Evolutionary conservation across 2,329 filamentous ascomycete genomes (phyloP).

Genomic region (Colletotrichum karsti): DNA sequence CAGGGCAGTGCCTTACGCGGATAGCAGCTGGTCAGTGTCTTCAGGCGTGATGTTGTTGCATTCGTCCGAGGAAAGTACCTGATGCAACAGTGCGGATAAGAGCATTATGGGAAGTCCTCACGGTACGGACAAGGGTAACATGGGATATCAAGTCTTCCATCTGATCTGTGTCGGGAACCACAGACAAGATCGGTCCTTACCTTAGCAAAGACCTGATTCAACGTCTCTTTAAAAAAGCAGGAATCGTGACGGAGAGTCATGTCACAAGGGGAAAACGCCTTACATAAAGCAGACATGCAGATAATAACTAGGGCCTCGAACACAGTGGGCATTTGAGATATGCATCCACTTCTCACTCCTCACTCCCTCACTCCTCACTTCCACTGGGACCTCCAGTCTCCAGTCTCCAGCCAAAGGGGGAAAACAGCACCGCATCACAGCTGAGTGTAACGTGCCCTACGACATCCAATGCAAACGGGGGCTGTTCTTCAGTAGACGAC

Average conservation of each 20-base stretch:
- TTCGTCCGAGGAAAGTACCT: constrained; percentile 1
- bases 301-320: not conserved
- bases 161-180: not conserved
- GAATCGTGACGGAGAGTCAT: not conserved
- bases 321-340: not conserved
- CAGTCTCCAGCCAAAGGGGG: not conserved
- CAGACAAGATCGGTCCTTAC: not conserved
- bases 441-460: constrained; percentile 4
- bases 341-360: not conserved
- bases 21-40: too few species aligned
- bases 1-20: not conserved
- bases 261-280: not conserved
- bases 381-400: too few species aligned
- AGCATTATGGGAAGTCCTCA: not conserved
- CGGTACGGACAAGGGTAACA: not conserved
- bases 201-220: not conserved
- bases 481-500: not conserved
- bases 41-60: constrained; percentile 19
- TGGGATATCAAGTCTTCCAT: not conserved
- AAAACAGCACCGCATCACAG: not conserved
- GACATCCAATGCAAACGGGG: not conserved
- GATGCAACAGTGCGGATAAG: constrained; percentile 23
- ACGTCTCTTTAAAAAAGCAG: not conserved
- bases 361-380: not conserved
- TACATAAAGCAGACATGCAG: not conserved